Evolutionary conservation across 1,284 basidiomycete genomes (phyloP).

Genomic region (Heterobasidion irregulare): DNA sequence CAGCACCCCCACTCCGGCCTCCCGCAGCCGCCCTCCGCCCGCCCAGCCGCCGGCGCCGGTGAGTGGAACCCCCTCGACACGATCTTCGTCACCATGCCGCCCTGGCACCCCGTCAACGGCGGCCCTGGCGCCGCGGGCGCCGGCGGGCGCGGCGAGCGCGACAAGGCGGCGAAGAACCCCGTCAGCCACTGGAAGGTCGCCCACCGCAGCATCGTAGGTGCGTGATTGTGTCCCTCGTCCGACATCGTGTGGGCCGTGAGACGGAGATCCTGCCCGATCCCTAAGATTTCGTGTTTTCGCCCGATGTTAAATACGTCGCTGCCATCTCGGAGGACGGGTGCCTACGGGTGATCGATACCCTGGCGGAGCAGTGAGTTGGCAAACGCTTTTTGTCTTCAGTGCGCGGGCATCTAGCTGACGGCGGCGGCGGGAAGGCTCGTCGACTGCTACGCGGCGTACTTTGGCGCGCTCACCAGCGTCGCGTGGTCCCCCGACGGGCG

Average conservation of each 20-base stretch:
- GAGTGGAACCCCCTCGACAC: slow-evolving; percentile 71
- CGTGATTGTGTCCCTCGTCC: slow-evolving; percentile 19
- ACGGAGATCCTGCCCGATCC: neutral
- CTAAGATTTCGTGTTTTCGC: slow-evolving; percentile 82
- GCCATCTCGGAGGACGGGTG: slow-evolving; percentile 87
- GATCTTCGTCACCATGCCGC: slow-evolving; percentile 75
- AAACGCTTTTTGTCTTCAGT: too few species aligned
- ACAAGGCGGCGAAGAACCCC: slow-evolving; percentile 71
- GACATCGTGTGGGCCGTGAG: neutral
- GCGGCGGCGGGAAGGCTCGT: slow-evolving; percentile 51
- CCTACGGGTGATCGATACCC: slow-evolving; percentile 78
- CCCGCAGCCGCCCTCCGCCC: slow-evolving; percentile 8
- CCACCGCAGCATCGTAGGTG: slow-evolving; percentile 66
- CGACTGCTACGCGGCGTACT: slow-evolving; percentile 89
- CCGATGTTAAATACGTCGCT: slow-evolving; percentile 81
- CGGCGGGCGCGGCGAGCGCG: slow-evolving; percentile 35
- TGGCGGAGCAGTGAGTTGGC: slow-evolving; percentile 79
- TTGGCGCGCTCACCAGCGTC: slow-evolving; percentile 82
- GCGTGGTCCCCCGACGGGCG: slow-evolving; percentile 94
- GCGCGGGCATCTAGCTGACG: too few species aligned
- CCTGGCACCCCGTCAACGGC: slow-evolving; percentile 66
- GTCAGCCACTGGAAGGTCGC: slow-evolving; percentile 81
- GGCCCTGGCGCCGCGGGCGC: slow-evolving; percentile 22
- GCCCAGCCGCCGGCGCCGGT: slow-evolving; percentile 16
- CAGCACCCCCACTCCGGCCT: slow-evolving; percentile 35